phyloP scores from a whole-genome alignment of 2,329 filamentous ascomycete genomes.

The Colletotrichum sp. region DNA sequence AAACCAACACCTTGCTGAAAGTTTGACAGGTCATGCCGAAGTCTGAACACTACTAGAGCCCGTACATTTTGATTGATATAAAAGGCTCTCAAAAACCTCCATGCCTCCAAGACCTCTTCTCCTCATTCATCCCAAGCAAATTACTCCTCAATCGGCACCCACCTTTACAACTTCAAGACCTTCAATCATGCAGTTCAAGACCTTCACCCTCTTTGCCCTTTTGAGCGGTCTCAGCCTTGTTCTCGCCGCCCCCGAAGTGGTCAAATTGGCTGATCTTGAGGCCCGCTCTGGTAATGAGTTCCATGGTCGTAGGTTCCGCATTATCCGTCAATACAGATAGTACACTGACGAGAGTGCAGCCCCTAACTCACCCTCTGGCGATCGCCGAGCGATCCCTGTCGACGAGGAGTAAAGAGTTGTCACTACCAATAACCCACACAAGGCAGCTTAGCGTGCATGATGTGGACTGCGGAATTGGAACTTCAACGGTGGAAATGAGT shows the following conservation, averaged over 20 bases:
- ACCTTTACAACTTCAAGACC: not conserved
- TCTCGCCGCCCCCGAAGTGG: not conserved
- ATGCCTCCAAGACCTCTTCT: not conserved
- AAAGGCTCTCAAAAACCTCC: not conserved
- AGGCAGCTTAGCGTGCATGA: not conserved
- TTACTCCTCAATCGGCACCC: not conserved
- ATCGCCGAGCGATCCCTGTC: not conserved
- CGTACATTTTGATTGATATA: not conserved
- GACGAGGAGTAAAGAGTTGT: not conserved
- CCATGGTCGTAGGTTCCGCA: not conserved
- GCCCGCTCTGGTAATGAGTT: not conserved
- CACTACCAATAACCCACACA: not conserved
- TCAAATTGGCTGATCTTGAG: not conserved
- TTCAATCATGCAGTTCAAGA: not conserved
- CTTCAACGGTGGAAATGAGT: not conserved
- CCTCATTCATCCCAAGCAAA: not conserved
- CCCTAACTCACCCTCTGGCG: not conserved
- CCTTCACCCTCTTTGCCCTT: not conserved
- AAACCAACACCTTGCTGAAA: not conserved
- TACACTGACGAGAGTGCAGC: not conserved
- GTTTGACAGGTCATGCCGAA: not conserved
- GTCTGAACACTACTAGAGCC: accelerated
- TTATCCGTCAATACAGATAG: not conserved
- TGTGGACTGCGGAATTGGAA: not conserved
- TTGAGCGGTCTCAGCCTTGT: not conserved